Evolutionary conservation across 2,329 filamentous ascomycete genomes (phyloP).

Genomic region (Penicillium sp.): DNA sequence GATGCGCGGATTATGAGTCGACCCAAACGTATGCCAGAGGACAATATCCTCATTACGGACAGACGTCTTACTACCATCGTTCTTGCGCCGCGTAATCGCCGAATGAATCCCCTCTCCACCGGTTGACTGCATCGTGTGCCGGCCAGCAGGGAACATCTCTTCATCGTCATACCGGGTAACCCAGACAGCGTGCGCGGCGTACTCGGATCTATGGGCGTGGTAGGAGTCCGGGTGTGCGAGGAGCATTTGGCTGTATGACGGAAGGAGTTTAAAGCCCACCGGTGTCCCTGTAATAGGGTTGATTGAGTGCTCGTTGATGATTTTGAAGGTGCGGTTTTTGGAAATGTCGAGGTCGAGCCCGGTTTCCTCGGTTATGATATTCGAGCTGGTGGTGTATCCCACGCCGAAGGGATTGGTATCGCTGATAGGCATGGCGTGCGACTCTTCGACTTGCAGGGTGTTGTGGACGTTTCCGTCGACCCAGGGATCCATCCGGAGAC

Average conservation of each 20-base stretch:
- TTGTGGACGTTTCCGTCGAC: conserved; percentile 42
- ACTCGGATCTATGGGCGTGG: conserved; percentile 50
- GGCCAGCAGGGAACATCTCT: conserved; percentile 49
- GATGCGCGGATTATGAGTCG: conserved; percentile 41
- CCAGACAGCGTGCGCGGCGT: conserved; percentile 51
- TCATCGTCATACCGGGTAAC: conserved; percentile 50
- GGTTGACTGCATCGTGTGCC: conserved; percentile 49
- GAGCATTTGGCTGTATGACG: conserved; percentile 54
- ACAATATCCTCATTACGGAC: conserved; percentile 35
- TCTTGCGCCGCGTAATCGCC: conserved; percentile 13
- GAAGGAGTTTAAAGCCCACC: conserved; percentile 54
- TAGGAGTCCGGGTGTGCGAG: conserved; percentile 50
- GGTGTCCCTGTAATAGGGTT: conserved; percentile 53
- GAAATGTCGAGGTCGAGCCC: conserved; percentile 42
- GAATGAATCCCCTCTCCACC: conserved; percentile 24
- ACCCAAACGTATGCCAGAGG: conserved; percentile 38
- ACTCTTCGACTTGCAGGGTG: conserved; percentile 46
- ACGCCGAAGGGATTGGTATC: conserved; percentile 45
- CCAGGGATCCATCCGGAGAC: conserved; percentile 43
- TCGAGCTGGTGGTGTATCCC: conserved; percentile 47
- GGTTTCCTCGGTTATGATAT: conserved; percentile 41
- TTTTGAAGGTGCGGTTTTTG: conserved; percentile 52
- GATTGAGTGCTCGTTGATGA: conserved; percentile 49
- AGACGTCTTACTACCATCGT: no score
- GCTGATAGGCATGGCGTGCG: no score